Evolutionary conservation across 164 flowering plant genomes (phyloP).

Genomic region (Magnolia sinica): DNA sequence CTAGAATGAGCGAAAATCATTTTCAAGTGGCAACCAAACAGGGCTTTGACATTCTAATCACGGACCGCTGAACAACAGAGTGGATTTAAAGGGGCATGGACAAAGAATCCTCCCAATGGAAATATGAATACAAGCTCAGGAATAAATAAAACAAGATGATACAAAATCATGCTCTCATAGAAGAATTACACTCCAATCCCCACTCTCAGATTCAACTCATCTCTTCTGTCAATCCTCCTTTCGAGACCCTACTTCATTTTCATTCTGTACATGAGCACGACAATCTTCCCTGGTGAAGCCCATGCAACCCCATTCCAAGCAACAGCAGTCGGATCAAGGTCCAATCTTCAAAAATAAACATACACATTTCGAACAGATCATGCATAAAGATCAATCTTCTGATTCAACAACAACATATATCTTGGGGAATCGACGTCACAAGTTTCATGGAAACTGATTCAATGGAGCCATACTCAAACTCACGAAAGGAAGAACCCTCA

Average conservation of each 20-base stretch:
- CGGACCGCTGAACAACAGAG: too few species aligned
- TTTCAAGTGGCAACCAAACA: too few species aligned
- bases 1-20: too few species aligned
- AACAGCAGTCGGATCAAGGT: not conserved
- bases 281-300: not conserved
- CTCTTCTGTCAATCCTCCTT: not conserved
- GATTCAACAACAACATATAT: not conserved
- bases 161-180: not conserved
- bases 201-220: not conserved
- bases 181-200: not conserved
- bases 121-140: not conserved
- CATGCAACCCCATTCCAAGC: not conserved
- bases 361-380: not conserved
- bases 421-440: not conserved
- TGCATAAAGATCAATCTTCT: too few species aligned
- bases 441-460: not conserved
- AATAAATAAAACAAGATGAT: not conserved
- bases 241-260: not conserved
- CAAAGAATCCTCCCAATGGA: not conserved
- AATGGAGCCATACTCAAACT: not conserved
- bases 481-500: not conserved
- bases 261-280: not conserved
- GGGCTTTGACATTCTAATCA: too few species aligned
- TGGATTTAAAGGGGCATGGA: too few species aligned
- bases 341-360: not conserved